Evolutionary conservation across 306 rosid genomes (phyloP).

Genomic region (Cucurbita pepo): DNA sequence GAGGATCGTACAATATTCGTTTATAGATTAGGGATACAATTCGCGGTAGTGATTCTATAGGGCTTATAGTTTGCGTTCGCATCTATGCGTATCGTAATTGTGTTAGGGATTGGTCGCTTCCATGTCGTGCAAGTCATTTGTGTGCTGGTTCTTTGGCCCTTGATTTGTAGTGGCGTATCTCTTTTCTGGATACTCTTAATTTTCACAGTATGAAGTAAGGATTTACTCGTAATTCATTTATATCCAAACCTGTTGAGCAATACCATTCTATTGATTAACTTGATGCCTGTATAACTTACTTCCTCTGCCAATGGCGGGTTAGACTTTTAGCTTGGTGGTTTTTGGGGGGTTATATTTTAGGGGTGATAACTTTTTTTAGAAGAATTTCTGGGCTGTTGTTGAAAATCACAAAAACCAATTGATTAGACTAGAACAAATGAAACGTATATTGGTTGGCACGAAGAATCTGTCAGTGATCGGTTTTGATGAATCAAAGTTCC

Average conservation of each 20-base stretch:
- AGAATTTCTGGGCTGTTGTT: neutral
- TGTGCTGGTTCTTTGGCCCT: neutral
- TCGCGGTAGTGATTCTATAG: neutral
- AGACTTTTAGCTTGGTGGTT: neutral
- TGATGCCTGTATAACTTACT: neutral
- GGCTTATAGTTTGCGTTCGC: neutral
- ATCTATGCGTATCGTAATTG: neutral
- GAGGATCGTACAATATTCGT: neutral
- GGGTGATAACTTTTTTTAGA: neutral
- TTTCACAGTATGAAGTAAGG: neutral
- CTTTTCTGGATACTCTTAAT: neutral
- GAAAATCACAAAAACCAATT: neutral
- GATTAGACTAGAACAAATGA: neutral
- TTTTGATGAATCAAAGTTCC: neutral
- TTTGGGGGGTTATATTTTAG: neutral
- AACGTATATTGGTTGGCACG: neutral
- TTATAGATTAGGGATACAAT: neutral
- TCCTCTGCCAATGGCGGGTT: neutral
- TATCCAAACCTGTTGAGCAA: neutral
- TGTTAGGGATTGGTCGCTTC: neutral
- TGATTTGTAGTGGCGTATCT: neutral
- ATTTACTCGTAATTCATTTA: neutral
- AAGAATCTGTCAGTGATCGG: neutral
- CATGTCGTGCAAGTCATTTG: neutral
- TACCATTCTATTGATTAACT: neutral